These are phyloP conservation scores for Neurospora cerealis DNA, from an alignment of 495 filamentous ascomycete species.

Conservation along the genomic window DNA sequence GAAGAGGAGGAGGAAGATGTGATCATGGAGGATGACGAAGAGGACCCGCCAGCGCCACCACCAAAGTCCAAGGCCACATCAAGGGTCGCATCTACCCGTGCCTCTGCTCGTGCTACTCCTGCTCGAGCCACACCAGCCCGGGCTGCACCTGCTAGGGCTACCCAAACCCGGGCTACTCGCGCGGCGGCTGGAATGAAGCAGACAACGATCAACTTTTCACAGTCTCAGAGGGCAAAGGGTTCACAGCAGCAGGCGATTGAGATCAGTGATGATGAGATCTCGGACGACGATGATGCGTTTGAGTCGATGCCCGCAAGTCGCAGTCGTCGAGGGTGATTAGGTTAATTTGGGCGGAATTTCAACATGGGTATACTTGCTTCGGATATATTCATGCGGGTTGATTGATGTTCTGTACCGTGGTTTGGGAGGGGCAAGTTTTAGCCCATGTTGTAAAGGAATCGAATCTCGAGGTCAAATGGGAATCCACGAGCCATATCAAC, in stretches of 20 bases:
- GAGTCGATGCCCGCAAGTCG: conserved; percentile 42
- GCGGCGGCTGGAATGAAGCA: conserved; percentile 40
- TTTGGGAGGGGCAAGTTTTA: neutral
- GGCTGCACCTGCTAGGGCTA: conserved; percentile 21
- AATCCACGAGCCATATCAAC: neutral
- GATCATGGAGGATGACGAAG: conserved; percentile 55
- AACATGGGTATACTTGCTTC: neutral
- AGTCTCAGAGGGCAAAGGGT: conserved; percentile 41
- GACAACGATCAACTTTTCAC: conserved; percentile 64
- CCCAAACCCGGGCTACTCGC: conserved; percentile 29
- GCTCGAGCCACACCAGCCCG: conserved; percentile 7
- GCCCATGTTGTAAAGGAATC: neutral
- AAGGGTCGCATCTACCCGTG: neutral
- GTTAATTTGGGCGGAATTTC: neutral
- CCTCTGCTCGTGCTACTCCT: conserved; percentile 11
- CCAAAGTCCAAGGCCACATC: conserved; percentile 1
- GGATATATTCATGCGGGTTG: neutral
- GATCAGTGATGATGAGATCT: conserved; percentile 69
- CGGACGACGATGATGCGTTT: conserved; percentile 71
- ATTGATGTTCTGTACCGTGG: neutral
- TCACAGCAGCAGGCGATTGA: conserved; percentile 37
- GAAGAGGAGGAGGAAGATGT: conserved; percentile 54
- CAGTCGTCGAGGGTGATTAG: conserved; percentile 9
- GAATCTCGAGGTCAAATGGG: neutral
- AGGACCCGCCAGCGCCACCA: conserved; percentile 30